Conservation (phyloP, 768 basidiomycete genomes). For the Kwoniella bestiolae region DNA sequence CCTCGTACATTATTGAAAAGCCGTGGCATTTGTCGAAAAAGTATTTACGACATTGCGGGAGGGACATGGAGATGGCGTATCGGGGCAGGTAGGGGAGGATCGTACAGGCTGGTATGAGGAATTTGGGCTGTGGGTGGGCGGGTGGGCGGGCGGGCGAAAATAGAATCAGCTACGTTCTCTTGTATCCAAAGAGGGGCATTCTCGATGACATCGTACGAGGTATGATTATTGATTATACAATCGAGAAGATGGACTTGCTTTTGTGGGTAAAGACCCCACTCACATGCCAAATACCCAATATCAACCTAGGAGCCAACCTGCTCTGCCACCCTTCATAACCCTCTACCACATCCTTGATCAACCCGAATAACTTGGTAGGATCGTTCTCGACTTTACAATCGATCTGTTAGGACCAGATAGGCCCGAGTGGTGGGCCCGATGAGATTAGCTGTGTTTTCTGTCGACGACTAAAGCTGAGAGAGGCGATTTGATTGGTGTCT, state of each 20-base stretch:
- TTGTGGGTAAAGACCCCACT: constrained; percentile 28
- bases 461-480: constrained; percentile 55
- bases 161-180: not conserved
- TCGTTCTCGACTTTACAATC: constrained; percentile 95
- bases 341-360: constrained; percentile 69
- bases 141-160: constrained; percentile 51
- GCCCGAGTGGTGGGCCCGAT: constrained; percentile 63
- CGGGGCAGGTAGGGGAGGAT: constrained; percentile 80
- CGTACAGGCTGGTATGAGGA: constrained; percentile 74
- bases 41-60: constrained; percentile 74
- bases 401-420: constrained; percentile 74
- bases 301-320: constrained; percentile 49
- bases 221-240: not conserved
- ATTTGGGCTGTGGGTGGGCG: constrained; percentile 91
- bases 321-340: constrained; percentile 59
- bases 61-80: constrained; percentile 79
- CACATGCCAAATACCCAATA: constrained; percentile 57
- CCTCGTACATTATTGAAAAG: constrained; percentile 80
- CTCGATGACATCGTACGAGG: not conserved
- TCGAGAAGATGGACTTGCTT: not conserved
- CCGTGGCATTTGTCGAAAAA: constrained; percentile 87
- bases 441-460: constrained; percentile 58
- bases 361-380: constrained; percentile 73
- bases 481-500: not conserved
- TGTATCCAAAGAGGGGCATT: no score